Conservation (phyloP, 805 yeast species). For the Sugiyamaella qingdaonensis region DNA sequence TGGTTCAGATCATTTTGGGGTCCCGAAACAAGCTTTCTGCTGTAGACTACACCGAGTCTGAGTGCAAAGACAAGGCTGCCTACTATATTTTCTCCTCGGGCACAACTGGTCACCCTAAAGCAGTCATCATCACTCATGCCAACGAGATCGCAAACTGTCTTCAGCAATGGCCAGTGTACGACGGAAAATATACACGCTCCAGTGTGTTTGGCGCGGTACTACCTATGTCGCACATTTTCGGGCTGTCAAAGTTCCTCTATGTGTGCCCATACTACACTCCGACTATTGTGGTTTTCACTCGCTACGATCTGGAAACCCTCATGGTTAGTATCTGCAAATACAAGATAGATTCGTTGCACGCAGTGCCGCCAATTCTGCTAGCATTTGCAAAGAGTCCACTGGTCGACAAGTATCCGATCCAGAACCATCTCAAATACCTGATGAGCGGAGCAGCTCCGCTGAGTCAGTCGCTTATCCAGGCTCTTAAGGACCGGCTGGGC, state of each 20-base stretch:
- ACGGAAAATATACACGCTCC: not conserved
- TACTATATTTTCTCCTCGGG: conserved; percentile 81
- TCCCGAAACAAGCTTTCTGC: not conserved
- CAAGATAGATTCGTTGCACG: conserved; percentile 38
- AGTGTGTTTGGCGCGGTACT: conserved; percentile 31
- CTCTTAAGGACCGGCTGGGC: conserved; percentile 16
- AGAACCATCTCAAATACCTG: conserved; percentile 38
- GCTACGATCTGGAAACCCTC: conserved; percentile 31
- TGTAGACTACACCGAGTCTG: not conserved
- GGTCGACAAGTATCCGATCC: conserved; percentile 41
- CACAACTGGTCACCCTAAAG: conserved; percentile 97
- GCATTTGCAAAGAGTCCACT: conserved; percentile 44
- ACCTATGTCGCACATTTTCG: conserved; percentile 35
- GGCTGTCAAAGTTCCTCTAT: conserved; percentile 29
- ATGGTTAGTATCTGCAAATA: conserved; percentile 26
- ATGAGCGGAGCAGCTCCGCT: conserved; percentile 49
- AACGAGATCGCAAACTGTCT: conserved; percentile 42
- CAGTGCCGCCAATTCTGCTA: conserved; percentile 41
- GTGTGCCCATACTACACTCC: conserved; percentile 21
- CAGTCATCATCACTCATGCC: conserved; percentile 70
- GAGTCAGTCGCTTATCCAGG: conserved; percentile 16
- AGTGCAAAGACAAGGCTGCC: conserved; percentile 18
- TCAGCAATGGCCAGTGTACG: conserved; percentile 18
- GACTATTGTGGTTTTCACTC: conserved; percentile 25
- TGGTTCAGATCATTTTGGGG: not conserved